Base-by-base conservation (phyloP, 306 rosid genomes). In the Parietaria judaica region DNA sequence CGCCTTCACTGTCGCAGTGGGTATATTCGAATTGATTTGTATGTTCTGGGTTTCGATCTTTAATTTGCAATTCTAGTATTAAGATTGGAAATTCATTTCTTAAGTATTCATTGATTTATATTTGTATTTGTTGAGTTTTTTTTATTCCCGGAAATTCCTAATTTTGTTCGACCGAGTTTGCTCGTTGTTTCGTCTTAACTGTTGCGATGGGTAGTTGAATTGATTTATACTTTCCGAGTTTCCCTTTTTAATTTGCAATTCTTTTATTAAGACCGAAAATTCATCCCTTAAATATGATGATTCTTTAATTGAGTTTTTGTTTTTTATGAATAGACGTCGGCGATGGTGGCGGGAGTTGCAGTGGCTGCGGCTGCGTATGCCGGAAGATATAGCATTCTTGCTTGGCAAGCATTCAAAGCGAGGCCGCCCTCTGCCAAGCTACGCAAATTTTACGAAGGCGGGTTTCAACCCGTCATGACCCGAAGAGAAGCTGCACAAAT, bases 341-440 rank as follows among this genome's bases (percentile, higher is more conserved):
- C 94, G 1, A 72, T 90, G 53, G 11, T 83, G 8, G 76, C 90
- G 8, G 94, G 94, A 63, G 1, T 82, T 43, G 84, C 83, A 38
- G 86, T 86, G 43, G 97, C 97, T 38, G 97, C 94, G 1, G 81
- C 94, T 56, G 97, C 97, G 50, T 86, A 79, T 72, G 97, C 84
- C 0, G 88, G 85, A n/a, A 80, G 72, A 60, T 84, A 74, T 68
- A 65, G 94, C n/a, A 79, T 90, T 45, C 70, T 35, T 55, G 94
- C 95, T 69, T 90, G 95, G 97, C 88, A 86, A 65, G 86, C 90
- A 58, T 75, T 86, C 75, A 84, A 79, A 77, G 80, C 90, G 66
- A 73, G 85, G 51, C 85, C 85, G 2, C 72, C 80, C 3, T 41
- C 69, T 0, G 82, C 84, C 14, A 58, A 54, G 15, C 11, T 86